Evolutionary conservation across 1,284 basidiomycete genomes (phyloP), one percentile per base, ranked within the genome.

Genomic region (Binderoboletus segoi): DNA sequence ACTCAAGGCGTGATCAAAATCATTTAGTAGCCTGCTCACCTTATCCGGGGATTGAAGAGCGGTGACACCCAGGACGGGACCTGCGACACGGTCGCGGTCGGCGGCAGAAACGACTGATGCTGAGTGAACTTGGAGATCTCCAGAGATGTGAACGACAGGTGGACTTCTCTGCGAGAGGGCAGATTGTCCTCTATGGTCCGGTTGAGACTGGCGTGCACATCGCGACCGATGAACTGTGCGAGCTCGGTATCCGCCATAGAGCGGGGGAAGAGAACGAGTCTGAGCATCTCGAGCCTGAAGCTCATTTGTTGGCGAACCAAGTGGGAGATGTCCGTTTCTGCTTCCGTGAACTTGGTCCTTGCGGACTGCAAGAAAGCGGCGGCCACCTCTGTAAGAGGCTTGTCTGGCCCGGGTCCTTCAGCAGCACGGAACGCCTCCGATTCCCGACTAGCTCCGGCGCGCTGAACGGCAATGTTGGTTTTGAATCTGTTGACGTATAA

Each of bases 311-410:
- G 91, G 44, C 77, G 77, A 57, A 93, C 83, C 26, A 81, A 73
- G 63, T 87, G 86, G 6, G 81, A 80, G 12, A 89, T 72, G 2
- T 75, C 79, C 12, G 76, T 72, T 50, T 86, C 88, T 18, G 80
- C 77, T 71, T 89, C 88, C 62, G 82, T 84, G 67, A 89, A 80
- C 43, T 82, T 82, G 50, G 77, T 83, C 51, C 85, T 78, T 26
- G 91, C 89, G 0, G 89, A 88, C 52, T 85, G 80, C 35, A 94
- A 73, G 82, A 94, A 91, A 16, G 90, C 91, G 53, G 90, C 85
- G 1, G 93, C 91, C 35, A 94, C 89, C 11, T 89, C 85, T 2
- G 91, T 91, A 4, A 93, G 78, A 6, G 91, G 82, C 67, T 90
- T 89, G 61, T 87, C 86, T 7, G 89, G 88, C 64, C 83, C 86